Base-by-base conservation (phyloP, 2,329 filamentous ascomycete genomes). In the Cylindrodendrum hubeiense region DNA sequence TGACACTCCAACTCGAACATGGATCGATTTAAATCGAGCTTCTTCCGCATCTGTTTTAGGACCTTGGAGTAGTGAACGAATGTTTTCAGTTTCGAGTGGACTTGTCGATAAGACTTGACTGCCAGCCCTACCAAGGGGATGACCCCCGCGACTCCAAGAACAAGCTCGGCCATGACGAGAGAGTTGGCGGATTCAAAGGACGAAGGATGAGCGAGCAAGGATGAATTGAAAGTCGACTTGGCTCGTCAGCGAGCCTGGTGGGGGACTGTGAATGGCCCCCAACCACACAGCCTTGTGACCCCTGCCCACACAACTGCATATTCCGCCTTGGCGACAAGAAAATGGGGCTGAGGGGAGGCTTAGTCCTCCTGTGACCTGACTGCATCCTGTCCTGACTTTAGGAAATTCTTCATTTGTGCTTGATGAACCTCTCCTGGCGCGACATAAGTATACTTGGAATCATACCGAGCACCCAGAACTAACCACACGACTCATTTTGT, bases 1-100 rank as follows among this genome's bases (percentile, higher is more conserved):
- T 47, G 43, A 5, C 44, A 60, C 58, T 60, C 58, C 12, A 55
- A 28, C 17, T 60, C 50, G 41, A 60, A 60, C 58, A 55, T 55
- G 21, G 50, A 46, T 2, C 50, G 30, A 43, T 55, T 55, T 3
- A 24, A 21, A 6, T 30, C 19, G 4, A 60, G 58, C 10, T 17
- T 47, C 50, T 60, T 60, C 4, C 37, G 8, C 39, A 60, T 60
- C 0, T 30, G 34, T 8, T 28, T 50, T 15, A 47, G 9, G 2
- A 22, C 26, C 22, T 47, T 47, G 2, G 44, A 47, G 15, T 47
- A 47, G 44, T 47, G 44, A 26, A 47, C 15, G 26, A 47, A 28
- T 7, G 24, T 47, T 22, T 47, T 47, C 2, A 47, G 44, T 10
- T 47, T 47, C 2, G 44, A 47, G 24, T 47, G 44, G 44, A 47